Percentiles rank a stretch among this genome's conserved stretches.
Evolutionary conservation across 75 land plant genomes (phyloP).

Genomic region (Sequoiadendron giganteum): DNA sequence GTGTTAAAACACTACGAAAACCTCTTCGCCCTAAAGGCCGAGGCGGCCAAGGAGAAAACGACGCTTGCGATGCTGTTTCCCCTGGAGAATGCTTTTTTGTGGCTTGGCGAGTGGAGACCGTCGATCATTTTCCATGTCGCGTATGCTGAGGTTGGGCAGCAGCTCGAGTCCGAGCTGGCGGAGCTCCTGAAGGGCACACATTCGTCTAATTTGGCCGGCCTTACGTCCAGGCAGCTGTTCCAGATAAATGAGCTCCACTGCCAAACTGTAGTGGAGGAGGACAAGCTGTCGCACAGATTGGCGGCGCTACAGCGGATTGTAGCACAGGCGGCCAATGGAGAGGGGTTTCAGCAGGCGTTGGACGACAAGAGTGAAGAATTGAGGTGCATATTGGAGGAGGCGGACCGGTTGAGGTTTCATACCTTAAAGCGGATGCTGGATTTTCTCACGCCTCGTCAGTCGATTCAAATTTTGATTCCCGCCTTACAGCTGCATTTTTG

Average conservation of each 20-base stretch:
- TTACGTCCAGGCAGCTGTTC: conserved; percentile 39
- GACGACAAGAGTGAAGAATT: neutral
- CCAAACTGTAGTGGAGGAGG: conserved; percentile 40
- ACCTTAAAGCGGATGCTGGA: neutral
- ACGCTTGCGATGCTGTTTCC: conserved; percentile 34
- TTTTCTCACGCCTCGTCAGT: neutral
- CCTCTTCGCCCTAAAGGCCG: conserved; percentile 32
- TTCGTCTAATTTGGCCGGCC: conserved; percentile 42
- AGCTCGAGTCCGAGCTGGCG: conserved; percentile 36
- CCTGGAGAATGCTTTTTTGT: conserved; percentile 58
- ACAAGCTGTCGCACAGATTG: conserved; percentile 37
- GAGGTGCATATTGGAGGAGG: neutral
- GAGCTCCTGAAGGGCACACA: conserved; percentile 39
- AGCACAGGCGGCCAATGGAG: conserved; percentile 44
- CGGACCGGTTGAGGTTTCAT: neutral
- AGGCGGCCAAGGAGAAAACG: conserved; percentile 16
- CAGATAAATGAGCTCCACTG: conserved; percentile 47
- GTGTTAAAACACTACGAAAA: conserved; percentile 42
- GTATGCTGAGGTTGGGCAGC: conserved; percentile 61
- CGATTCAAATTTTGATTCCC: neutral
- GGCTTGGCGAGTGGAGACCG: conserved; percentile 84
- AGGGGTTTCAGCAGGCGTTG: neutral
- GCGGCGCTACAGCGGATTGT: conserved; percentile 53
- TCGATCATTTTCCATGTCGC: conserved; percentile 59
- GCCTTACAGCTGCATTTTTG: neutral